Base-by-base conservation (phyloP, 2,329 filamentous ascomycete genomes). In the Leptographium galeiforme region DNA sequence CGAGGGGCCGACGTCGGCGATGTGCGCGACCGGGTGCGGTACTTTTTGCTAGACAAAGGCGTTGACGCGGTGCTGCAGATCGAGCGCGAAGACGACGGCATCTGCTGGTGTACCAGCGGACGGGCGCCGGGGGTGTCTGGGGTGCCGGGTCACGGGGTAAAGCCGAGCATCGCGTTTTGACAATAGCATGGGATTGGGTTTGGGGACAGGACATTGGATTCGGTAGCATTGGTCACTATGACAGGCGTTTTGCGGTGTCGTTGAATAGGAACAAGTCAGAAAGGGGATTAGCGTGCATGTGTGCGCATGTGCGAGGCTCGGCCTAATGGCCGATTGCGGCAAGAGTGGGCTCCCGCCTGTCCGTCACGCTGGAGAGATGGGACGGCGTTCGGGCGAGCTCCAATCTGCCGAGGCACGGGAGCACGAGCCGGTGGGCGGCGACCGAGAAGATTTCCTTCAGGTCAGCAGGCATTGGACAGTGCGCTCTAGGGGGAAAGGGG, bases 1-100 rank as follows among this genome's bases (percentile, higher is more conserved):
- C 78, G 80, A 30, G 79, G 77, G 2, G 81, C 84, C 2, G 82
- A 90, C 60, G 65, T 90, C 53, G 88, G 95, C 61, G 90, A 96
- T 57, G 88, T 96, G 7, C 76, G 87, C 50, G 80, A 87, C 56
- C 76, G 89, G n/a, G 85, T 90, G 0, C 73, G 77, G 46, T 75
- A 79, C 45, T 93, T 89, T 60, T 72, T 95, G 25, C 70, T 75
- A 8, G 78, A 79, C 51, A 78, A 85, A 58, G 79, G 82, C 44
- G 85, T 96, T 69, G 84, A 95, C 62, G 80, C 89, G 13, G 82
- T 94, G 32, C 78, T 96, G 6, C 91, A 96, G 67, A 86, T 95
- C 1, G 91, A 96, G 68, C 74, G 84, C 48, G 89, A 95, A 62
- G 87, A 86, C 0, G 88, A 95, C 54, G 63, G 66, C 43, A 72